Evolutionary conservation across 148 eudicot species (phyloP), one percentile per base, ranked within the genome.

Genomic region (Vaccinium myrtillus): DNA sequence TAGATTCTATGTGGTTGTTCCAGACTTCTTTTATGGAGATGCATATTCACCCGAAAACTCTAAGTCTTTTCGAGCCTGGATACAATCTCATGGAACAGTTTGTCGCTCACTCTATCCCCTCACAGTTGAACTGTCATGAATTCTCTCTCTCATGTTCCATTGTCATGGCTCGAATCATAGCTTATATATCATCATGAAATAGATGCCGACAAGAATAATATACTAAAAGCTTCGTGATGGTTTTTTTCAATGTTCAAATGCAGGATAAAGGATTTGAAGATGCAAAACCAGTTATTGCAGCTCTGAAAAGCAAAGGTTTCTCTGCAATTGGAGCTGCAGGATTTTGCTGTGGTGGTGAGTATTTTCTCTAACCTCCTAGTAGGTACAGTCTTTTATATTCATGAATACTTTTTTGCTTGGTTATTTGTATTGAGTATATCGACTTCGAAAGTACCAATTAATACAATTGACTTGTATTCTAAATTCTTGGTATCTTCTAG

Each of bases 341-440:
- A 46, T 91, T 91, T 87, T 93, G 94, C 85, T 93, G 95, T 94
- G 93, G 95, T 61, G 95, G 95, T 93, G 56, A 71, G 88, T 14
- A 19, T 61, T 48, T 58, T 51, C 77, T 19, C n/a, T 81, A 7
- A 11, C 76, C 14, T 1, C 50, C 21, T 25, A 39, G 43, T 39
- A 39, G 6, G 43, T 5, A 39, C 61, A n/a, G 56, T 59, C 12
- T 25, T 71, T 30, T 65, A 3, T 56, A 65, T 18, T 65, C 8
- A 1, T 11, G 30, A 65, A 12, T 19, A 76, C 63, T 58, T 18
- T 4, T 51, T 39, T 19, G 56, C 11, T 16, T 74, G 14, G 15
- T 5, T 32, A 10, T 39, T 10, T 81, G n/a, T 55, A 25, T 9
- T 2, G n/a, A 73, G 48, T 16, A 39, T 32, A 32, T 36, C 23